Evolutionary conservation across 1,284 basidiomycete genomes (phyloP), one percentile per base, ranked within the genome.

Genomic region (Inonotus hispidus): DNA sequence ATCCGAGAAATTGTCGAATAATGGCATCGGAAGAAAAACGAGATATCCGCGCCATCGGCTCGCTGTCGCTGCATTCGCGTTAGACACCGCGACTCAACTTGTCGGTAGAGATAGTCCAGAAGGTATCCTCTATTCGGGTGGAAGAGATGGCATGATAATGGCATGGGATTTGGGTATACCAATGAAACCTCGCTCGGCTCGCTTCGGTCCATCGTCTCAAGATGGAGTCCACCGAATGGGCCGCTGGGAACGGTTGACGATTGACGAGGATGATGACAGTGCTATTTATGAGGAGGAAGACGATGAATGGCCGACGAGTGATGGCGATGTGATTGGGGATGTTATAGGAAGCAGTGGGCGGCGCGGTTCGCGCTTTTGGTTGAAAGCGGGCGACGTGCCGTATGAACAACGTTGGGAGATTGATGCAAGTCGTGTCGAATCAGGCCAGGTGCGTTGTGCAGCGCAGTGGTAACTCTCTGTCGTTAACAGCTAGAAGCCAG

Each of bases 51-150:
- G 87, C 29, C 95, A 98, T 73, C 84, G 92, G n/a, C 83, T 97
- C 0, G 90, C 92, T 4, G 85, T 96, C 14, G 84, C 90, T 0
- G 88, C 90, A 0, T 82, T 98, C 38, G 95, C 92, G 0, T 76
- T 98, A 41, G 95, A 98, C 74, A 81, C 84, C 0, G 87, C 90
- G 1, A 97, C 95, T 0, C 80, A 84, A 46, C 78, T 97, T 3
- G 71, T 80, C 16, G 87, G 85, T 6, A 77, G 76, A 16, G 62
- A 71, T 21, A 70, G 77, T 4, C 95, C 96, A 0, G 85, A 90
- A 65, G 96, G 97, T 1, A 96, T 99, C 54, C 77, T 99, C 8
- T 98, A 98, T 72, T 90, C 93, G 0, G 95, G 90, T 29, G 95
- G 94, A 10, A 79, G 95, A 56, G 96, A 99, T 75, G 96, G 97